Evolutionary conservation across 768 basidiomycete genomes (phyloP), one percentile per base, ranked within the genome.

Genomic region (Cystobasidium tubakii): DNA sequence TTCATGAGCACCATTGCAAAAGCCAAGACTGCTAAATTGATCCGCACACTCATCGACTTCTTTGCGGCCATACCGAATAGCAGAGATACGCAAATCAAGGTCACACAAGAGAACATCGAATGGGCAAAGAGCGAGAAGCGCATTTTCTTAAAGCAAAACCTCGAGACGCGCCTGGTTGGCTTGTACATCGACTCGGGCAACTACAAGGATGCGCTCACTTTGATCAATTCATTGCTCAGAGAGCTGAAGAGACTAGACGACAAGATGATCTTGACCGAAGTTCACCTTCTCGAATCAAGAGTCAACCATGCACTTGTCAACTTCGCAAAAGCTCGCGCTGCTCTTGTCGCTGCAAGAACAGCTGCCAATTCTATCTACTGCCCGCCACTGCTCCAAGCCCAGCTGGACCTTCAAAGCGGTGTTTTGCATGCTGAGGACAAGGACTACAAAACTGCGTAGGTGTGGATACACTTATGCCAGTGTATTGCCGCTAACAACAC

Each of bases 301-400:
- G 91, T 94, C 0, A 91, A 94, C 79, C 87, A 92, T 74, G 92
- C 91, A 0, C 87, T 92, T 71, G 88, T 88, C 25, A 98, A 98
- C 82, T 82, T 93, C 63, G 84, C 91, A 6, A 93, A 96, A 80
- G 86, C 94, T 17, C 98, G 97, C 84, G 90, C 94, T 1, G 88
- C 91, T 0, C 83, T 96, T 17, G 93, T 92, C 0, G 91, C 91
- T 0, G 88, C 94, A 0, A 86, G 93, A 75, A 97, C 94, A 0
- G 92, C 93, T 25, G 94, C 92, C 39, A 95, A 95, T 82, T 87
- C 91, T 1, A 95, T 98, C 79, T 98, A 97, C 83, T 96, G 93
- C 78, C 88, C 89, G 34, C 88, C 89, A 15, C 83, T 86, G 72
- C 83, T 90, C 19, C 88, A 85, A 77, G 84, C 84, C 23, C 81